These are phyloP conservation scores for Fagus crenata DNA, from an alignment of 306 rosid genomes.

Conservation along the genomic window DNA sequence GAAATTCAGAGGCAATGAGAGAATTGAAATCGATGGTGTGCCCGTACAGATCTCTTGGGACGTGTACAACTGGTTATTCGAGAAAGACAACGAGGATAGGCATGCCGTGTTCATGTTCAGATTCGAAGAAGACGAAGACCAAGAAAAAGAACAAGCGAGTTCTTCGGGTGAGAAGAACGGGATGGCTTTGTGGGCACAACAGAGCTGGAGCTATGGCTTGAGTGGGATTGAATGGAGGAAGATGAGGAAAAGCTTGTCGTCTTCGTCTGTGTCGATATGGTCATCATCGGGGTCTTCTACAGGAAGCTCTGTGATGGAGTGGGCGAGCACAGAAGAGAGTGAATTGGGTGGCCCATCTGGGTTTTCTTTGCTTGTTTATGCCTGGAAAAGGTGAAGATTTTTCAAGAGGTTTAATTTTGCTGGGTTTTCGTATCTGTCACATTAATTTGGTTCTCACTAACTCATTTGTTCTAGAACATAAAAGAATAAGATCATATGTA, in stretches of 20 bases:
- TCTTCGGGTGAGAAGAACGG: constrained; percentile 26
- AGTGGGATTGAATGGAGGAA: constrained; percentile 56
- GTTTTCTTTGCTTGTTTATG: constrained; percentile 79
- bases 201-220: constrained; percentile 55
- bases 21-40: constrained; percentile 60
- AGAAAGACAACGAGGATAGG: constrained; percentile 42
- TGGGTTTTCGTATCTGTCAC: neutral
- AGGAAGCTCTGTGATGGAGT: constrained; percentile 74
- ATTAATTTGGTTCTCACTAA: constrained; percentile 34
- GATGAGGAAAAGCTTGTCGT: constrained; percentile 64
- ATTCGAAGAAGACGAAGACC: constrained; percentile 56
- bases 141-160: constrained; percentile 2
- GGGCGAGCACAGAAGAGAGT: constrained; percentile 83
- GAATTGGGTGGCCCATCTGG: constrained; percentile 69
- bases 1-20: constrained; percentile 87
- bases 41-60: constrained; percentile 87
- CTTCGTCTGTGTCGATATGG: constrained; percentile 71
- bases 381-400: constrained; percentile 61
- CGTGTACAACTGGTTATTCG: constrained; percentile 80
- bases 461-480: constrained; percentile 63
- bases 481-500: constrained; percentile 25
- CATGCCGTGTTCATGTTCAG: constrained; percentile 89
- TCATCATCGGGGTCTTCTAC: constrained; percentile 77
- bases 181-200: constrained; percentile 45
- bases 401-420: neutral